Evolutionary conservation across 2,329 filamentous ascomycete genomes (phyloP), one percentile per base, ranked within the genome.

Genomic region (Ascochyta lentis): DNA sequence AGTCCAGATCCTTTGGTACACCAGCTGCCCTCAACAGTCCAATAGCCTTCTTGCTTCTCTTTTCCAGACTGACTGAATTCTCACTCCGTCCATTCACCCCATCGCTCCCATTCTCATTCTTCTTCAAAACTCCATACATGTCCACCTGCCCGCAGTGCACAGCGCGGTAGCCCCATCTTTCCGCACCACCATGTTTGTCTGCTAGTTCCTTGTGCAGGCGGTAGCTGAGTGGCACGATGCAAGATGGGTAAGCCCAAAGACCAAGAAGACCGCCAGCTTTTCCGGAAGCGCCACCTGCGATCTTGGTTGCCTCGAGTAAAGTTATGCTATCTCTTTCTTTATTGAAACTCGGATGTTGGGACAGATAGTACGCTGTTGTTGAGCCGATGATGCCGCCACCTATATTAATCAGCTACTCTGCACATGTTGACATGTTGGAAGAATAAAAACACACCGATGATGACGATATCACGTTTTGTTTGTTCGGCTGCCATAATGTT

Each of bases 371-470:
- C 54, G 94, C 93, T 5, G 91, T 92, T 45, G 91, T 95, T 74
- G 87, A 89, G 69, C 95, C 95, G 67, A 98, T 96, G 61, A 98
- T 92, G 66, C 94, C 94, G 65, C 92, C 94, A 65, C 94, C 92
- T 92, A 48, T 6, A 13, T 7, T 40, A 1, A 43, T 63, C 33
- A 56, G 35, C 35, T 43, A 46, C 19, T n/a, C 31, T 16, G 16
- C 16, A 8, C n/a, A 7, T 45, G 27, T 22, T 31, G 24, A 24
- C 38, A 6, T 16, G 1, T 6, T 13, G 22, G 24, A 9, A 16
- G 8, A 13, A 1, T 13, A 39, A 26, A 16, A 26, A 19, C 27
- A 13, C 63, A 75, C 73, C 74, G 13, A 76, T 68, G 9, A 76
- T 73, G 2, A 76, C 72, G 27, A 76, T 75, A 19, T 74, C 73